phyloP scores from a whole-genome alignment of 345 rosid species.

The Brassica juncea region DNA sequence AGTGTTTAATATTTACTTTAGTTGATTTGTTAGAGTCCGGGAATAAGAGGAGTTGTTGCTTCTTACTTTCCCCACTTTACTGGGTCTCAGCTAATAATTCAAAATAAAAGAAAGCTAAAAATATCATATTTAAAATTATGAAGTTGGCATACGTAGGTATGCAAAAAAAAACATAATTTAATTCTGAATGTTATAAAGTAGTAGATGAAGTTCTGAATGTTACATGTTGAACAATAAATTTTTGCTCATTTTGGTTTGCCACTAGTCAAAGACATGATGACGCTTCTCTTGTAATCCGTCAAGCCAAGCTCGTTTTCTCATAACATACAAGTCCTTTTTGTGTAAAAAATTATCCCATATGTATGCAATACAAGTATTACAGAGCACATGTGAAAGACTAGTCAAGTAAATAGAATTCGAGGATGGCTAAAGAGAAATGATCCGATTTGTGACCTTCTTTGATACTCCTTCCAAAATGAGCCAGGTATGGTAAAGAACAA shows the following conservation, averaged over 20 bases:
- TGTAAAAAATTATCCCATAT: no score
- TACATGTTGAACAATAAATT: no score
- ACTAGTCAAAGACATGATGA: neutral
- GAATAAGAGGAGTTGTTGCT: neutral
- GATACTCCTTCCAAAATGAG: no score
- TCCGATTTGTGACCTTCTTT: no score
- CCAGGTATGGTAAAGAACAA: no score
- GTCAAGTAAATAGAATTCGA: no score
- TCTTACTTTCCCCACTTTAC: neutral
- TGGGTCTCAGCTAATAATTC: neutral
- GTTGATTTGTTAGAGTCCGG: conserved; percentile 35
- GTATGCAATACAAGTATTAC: no score
- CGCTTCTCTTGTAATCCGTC: neutral
- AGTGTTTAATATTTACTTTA: conserved; percentile 19
- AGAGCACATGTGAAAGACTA: no score
- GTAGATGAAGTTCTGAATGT: no score
- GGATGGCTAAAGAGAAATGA: no score
- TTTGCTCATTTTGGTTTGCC: neutral
- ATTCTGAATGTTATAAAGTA: no score
- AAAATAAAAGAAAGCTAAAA: neutral
- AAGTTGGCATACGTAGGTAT: neutral
- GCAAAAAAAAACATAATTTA: neutral
- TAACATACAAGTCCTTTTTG: neutral
- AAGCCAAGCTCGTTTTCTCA: neutral
- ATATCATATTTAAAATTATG: neutral